A percentile compares a stretch with the other conserved stretches of the same genome.
phyloP scores from a whole-genome alignment of 1,139 yeast genomes.

The Nakaseomyces kungkrabaensis region DNA sequence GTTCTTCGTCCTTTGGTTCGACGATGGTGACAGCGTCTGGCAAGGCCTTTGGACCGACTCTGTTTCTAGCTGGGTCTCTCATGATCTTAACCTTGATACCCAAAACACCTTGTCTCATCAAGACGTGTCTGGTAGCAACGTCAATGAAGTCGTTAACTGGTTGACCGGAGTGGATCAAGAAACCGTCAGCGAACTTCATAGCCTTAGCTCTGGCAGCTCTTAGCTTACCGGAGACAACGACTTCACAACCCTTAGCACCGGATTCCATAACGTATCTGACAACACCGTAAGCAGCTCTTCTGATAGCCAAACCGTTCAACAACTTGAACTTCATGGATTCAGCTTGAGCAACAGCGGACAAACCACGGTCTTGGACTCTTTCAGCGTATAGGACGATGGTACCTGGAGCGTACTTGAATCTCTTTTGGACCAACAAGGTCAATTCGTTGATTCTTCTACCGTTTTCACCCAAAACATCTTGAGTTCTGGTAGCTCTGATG shows the following conservation, averaged over 20 bases:
- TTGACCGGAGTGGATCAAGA: constrained; percentile 99
- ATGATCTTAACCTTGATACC: constrained; percentile 99
- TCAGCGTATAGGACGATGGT: constrained; percentile 94
- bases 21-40: constrained; percentile 94
- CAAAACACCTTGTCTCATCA: constrained; percentile 99
- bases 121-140: constrained; percentile 98
- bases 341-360: constrained; percentile 99
- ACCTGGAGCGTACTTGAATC: constrained; percentile 95
- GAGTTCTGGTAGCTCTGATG: constrained; percentile 98
- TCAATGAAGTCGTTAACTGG: constrained; percentile 98
- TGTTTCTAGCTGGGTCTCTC: constrained; percentile 96
- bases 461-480: constrained; percentile 98
- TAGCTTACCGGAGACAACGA: constrained; percentile 97
- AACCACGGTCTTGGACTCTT: constrained; percentile 99
- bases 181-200: constrained; percentile 99
- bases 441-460: constrained; percentile 99
- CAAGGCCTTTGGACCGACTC: constrained; percentile 80
- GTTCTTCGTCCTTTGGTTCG: constrained; percentile 97
- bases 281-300: constrained; percentile 99
- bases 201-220: constrained; percentile 99
- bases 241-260: constrained; percentile 99
- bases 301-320: constrained; percentile 97
- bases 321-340: constrained; percentile 98
- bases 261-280: constrained; percentile 99
- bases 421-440: constrained; percentile 95